Conservation (phyloP, 805 yeast genomes). For the Wickerhamomyces queroliae region DNA sequence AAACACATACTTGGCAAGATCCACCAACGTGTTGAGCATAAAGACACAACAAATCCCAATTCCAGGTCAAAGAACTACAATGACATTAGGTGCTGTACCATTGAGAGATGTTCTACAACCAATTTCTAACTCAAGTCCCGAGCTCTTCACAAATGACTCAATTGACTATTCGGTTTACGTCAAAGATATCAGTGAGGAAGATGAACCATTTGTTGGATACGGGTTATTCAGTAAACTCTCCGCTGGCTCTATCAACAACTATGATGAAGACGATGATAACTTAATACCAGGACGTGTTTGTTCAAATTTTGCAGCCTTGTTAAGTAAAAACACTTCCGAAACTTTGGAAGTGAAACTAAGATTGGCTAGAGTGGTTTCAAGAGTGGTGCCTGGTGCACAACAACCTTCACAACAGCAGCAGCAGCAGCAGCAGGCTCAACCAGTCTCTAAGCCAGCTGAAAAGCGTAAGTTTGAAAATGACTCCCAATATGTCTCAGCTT, state of each 20-base stretch:
- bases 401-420: slow-evolving; percentile 8
- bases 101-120: slow-evolving; percentile 41
- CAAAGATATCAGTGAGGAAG: slow-evolving; percentile 43
- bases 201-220: slow-evolving; percentile 45
- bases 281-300: slow-evolving; percentile 54
- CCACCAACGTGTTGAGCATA: slow-evolving; percentile 29
- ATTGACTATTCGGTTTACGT: slow-evolving; percentile 41
- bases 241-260: slow-evolving; percentile 7
- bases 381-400: slow-evolving; percentile 3
- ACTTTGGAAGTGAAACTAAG: slow-evolving; percentile 54
- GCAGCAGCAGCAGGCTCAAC: slow-evolving; percentile 2
- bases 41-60: slow-evolving; percentile 38
- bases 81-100: slow-evolving; percentile 35
- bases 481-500: slow-evolving; percentile 5
- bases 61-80: slow-evolving; percentile 35
- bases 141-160: slow-evolving; percentile 30
- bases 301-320: slow-evolving; percentile 46
- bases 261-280: slow-evolving; percentile 19
- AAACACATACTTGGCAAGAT: slow-evolving; percentile 36
- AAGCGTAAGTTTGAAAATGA: background rate
- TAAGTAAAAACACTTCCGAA: slow-evolving; percentile 31
- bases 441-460: background rate
- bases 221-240: slow-evolving; percentile 33
- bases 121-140: slow-evolving; percentile 40
- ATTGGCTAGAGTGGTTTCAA: slow-evolving; percentile 23